A percentile compares a stretch with the other conserved stretches of the same genome.
Conservation (phyloP, 257 asterid genomes). For the Solanum raphanifolium region DNA sequence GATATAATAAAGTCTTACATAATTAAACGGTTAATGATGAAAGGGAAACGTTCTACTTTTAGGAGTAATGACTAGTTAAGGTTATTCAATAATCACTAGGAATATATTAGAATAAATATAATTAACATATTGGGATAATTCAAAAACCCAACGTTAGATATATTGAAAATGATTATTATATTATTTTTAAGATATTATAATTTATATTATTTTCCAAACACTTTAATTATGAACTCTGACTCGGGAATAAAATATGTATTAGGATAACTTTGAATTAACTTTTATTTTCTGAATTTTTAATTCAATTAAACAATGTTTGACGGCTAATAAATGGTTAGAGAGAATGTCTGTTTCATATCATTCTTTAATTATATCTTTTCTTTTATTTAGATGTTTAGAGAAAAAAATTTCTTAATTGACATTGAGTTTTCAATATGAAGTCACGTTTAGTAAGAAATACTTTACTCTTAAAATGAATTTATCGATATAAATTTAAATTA, state of each 20-base stretch:
- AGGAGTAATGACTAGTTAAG: neutral
- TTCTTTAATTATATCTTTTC: neutral
- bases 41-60: neutral
- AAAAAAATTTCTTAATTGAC: no score
- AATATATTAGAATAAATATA: no score
- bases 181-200: neutral
- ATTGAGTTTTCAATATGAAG: neutral
- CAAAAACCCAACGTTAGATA: neutral
- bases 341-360: neutral
- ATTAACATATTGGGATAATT: no score
- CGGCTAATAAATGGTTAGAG: neutral
- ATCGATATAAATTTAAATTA: neutral
- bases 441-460: fast-evolving
- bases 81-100: neutral
- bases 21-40: neutral
- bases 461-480: neutral
- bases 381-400: no score
- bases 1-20: neutral
- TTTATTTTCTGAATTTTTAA: neutral
- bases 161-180: neutral
- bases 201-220: neutral
- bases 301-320: neutral
- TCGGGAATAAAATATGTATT: neutral
- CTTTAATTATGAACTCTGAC: neutral
- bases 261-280: neutral